A percentile compares a stretch with the other conserved stretches of the same genome.
phyloP scores from a whole-genome alignment of 2,329 filamentous ascomycete species.

The Corynespora cassiicola region DNA sequence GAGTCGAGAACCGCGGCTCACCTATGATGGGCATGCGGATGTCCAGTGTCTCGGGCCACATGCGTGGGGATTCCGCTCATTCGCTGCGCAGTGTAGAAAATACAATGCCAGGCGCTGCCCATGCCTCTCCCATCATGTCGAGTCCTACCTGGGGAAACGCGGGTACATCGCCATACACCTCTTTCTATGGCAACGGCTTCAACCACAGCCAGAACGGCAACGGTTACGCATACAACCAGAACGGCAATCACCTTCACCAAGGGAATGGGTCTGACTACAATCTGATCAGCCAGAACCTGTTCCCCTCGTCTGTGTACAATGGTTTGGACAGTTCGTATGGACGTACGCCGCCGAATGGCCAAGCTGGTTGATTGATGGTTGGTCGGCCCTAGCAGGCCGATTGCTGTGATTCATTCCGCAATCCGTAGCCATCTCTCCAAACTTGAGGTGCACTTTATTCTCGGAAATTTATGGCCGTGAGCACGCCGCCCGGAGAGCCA shows the following conservation, averaged over 20 bases:
- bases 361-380: constrained; percentile 41
- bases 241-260: background rate
- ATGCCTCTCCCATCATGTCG: constrained; percentile 28
- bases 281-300: too few relatives aligned
- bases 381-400: constrained; percentile 21
- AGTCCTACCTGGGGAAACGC: constrained; percentile 41
- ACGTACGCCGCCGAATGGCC: constrained; percentile 45
- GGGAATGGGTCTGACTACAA: constrained; percentile 5
- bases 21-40: constrained; percentile 39
- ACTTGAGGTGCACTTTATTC: too few relatives aligned
- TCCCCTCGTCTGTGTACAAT: constrained; percentile 41
- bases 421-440: too few relatives aligned
- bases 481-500: too few relatives aligned
- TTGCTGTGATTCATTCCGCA: too few relatives aligned
- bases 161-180: constrained; percentile 30
- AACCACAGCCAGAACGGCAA: constrained; percentile 5
- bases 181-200: constrained; percentile 25
- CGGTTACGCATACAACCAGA: background rate
- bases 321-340: constrained; percentile 40
- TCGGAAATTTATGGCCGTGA: too few relatives aligned
- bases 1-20: constrained; percentile 31
- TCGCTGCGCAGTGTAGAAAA: constrained; percentile 46
- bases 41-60: constrained; percentile 44
- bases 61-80: constrained; percentile 51
- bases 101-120: constrained; percentile 16